Evolutionary conservation across 1,139 yeast species (phyloP).

Genomic region (Arxiozyma slooffiae): DNA sequence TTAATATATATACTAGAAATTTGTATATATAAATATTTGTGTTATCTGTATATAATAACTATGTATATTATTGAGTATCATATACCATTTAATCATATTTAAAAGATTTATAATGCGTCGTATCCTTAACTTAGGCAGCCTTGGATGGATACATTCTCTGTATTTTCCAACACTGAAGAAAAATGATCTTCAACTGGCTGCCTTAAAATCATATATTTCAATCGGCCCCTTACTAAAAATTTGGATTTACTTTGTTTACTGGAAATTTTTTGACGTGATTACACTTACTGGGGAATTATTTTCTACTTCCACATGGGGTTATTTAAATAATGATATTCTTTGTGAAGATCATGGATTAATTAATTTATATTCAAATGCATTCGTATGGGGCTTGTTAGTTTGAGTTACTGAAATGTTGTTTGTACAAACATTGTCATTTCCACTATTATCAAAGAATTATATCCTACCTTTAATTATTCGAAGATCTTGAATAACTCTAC

Average conservation of each 20-base stretch:
- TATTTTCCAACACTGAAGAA: conserved; percentile 28
- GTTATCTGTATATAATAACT: neutral
- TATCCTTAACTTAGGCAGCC: conserved; percentile 26
- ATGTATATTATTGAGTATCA: neutral
- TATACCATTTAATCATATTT: neutral
- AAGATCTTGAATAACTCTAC: neutral
- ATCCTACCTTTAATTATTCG: neutral
- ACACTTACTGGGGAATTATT: conserved; percentile 8
- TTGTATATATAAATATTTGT: conserved; percentile 6
- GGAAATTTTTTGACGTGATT: neutral
- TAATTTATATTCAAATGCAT: neutral
- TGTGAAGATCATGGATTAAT: conserved; percentile 26
- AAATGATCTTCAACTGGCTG: conserved; percentile 19
- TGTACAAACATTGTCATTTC: neutral
- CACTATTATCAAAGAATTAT: neutral
- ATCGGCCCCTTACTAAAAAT: conserved; percentile 22
- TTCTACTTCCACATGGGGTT: conserved; percentile 21
- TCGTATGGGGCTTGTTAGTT: neutral
- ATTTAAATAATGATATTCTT: conserved; percentile 23
- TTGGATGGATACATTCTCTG: conserved; percentile 27
- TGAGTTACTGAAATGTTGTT: neutral
- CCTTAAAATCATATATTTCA: conserved; percentile 21
- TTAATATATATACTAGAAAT: conserved; percentile 1
- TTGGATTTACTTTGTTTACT: conserved; percentile 5
- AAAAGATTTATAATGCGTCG: conserved; percentile 9